phyloP scores from a whole-genome alignment of 148 eudicot genomes.

The Nyssa sinensis region DNA sequence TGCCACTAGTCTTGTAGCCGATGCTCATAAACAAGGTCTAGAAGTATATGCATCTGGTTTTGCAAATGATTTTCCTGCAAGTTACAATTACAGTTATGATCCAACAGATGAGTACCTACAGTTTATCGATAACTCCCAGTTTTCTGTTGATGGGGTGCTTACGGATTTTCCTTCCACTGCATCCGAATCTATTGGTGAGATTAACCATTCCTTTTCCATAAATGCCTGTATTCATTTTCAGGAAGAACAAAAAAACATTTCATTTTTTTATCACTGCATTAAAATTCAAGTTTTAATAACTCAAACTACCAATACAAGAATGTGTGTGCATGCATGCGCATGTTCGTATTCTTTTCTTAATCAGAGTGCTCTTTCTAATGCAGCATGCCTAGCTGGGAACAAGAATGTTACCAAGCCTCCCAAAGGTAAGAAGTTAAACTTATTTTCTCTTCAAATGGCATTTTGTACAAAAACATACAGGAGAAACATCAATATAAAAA shows the following conservation, averaged over 20 bases:
- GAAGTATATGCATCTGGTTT: constrained; percentile 73
- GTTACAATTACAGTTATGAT: constrained; percentile 90
- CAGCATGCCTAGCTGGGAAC: constrained; percentile 81
- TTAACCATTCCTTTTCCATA: background rate
- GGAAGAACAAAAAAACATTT: no score
- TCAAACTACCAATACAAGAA: background rate
- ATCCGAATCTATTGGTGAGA: constrained; percentile 67
- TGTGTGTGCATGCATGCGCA: background rate
- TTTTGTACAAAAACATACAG: no score
- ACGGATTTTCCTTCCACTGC: constrained; percentile 90
- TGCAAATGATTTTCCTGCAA: constrained; percentile 59
- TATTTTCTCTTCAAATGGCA: no score
- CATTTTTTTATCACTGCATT: no score
- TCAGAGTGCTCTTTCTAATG: constrained; percentile 7
- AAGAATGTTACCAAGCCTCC: constrained; percentile 45
- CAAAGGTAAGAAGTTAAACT: constrained; percentile 32
- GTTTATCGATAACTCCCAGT: constrained; percentile 61
- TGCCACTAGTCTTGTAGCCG: constrained; percentile 64
- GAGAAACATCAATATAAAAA: no score
- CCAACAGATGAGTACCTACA: constrained; percentile 74
- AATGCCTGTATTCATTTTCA: background rate
- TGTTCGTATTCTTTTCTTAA: background rate
- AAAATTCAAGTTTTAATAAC: background rate
- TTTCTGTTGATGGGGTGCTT: constrained; percentile 83
- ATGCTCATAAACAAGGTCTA: constrained; percentile 78